Base-by-base conservation (phyloP, 805 yeast species). In the Scheffersomyces lignosus region DNA sequence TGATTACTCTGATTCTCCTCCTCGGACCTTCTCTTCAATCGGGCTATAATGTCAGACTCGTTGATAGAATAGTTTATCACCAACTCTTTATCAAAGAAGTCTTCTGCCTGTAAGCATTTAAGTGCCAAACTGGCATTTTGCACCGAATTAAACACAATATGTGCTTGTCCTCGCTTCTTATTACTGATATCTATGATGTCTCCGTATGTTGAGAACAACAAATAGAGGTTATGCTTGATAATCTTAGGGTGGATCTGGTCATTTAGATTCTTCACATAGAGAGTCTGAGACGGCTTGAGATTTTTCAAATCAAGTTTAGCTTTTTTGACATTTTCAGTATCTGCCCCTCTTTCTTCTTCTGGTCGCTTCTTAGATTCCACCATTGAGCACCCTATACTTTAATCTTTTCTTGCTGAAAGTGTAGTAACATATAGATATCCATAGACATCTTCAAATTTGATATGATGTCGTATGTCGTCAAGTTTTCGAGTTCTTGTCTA, bases 101-200 rank as follows among this genome's bases (percentile, higher is more conserved):
- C 38, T 24, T 70, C 72, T 2, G 66, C 65, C 32, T 81, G 72
- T 9, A 79, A 51, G 4, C 72, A 57, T 26, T 69, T 63, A 43
- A 73, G 33, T 0, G 87, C 87, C 31, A 64, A 33, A 9, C 70
- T 63, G 0, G 89, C 81, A 29, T 73, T 75, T 15, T 70, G 71
- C 1, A 64, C 40, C 16, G 72, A 69, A 23, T 73, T 66, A 45
- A 80, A 69, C 1, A 75, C 62, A 2, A 83, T 56, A 63, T 82
- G 84, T 0, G 88, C 89, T 51, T 81, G 87, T 0, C 88, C 89
- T 38, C 86, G 64, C 45, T 70, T 58, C 38, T 64, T 70, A 37
- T 66, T 66, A 25, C 68, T 55, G 8, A 85, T 66, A 8, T 75
- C 73, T 4, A 83, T 52, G 3, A 85, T 75, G 50, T 82, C 88